Percentiles rank a stretch among this genome's conserved stretches.
These are phyloP conservation scores for Nannizzia gypsea DNA, from an alignment of 2,329 filamentous ascomycete genomes.

Conservation along the genomic window DNA sequence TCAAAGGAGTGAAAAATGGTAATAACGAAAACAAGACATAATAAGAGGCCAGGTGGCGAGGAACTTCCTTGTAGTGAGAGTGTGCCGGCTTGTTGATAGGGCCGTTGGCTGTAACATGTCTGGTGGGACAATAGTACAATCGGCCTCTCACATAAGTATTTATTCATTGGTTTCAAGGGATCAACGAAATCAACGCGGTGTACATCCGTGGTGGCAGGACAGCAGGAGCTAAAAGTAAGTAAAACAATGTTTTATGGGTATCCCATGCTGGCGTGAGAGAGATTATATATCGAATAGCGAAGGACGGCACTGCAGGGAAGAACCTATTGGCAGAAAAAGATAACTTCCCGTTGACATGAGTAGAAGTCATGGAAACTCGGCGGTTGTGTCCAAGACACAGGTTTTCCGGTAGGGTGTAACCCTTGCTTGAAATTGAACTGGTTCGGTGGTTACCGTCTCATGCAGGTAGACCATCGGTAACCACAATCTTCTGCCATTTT, in stretches of 20 bases:
- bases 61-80: background rate
- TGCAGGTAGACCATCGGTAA: background rate
- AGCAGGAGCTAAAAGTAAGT: background rate
- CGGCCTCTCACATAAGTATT: background rate
- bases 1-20: background rate
- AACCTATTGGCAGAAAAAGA: background rate
- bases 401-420: no score
- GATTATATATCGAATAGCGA: background rate
- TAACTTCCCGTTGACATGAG: background rate
- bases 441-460: background rate
- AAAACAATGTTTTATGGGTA: constrained; percentile 1
- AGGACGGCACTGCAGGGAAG: background rate
- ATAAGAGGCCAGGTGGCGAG: background rate
- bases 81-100: background rate
- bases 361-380: background rate
- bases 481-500: background rate
- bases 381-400: background rate
- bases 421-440: background rate
- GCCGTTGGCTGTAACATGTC: background rate
- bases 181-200: background rate
- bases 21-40: background rate
- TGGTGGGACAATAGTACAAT: background rate
- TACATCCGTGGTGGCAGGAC: background rate
- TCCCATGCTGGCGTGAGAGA: background rate
- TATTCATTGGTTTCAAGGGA: background rate